These are phyloP conservation scores for Scleroderma citrinum DNA, from an alignment of 768 basidiomycete genomes.

Conservation along the genomic window DNA sequence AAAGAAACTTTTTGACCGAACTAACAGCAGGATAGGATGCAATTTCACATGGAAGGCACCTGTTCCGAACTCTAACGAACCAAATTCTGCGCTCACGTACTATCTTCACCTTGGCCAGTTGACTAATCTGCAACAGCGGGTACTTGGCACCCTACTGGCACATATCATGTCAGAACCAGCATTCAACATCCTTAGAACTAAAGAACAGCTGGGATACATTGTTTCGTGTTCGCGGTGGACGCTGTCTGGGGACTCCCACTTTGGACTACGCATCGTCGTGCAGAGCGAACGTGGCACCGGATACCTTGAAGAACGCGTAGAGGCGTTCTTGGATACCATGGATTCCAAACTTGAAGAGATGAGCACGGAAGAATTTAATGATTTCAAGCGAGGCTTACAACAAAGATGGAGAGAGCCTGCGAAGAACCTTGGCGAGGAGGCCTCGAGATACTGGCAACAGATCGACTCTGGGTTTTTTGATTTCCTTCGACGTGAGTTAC, in stretches of 20 bases:
- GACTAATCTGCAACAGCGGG: conserved; percentile 57
- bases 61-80: conserved; percentile 78
- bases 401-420: conserved; percentile 78
- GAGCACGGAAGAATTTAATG: conserved; percentile 63
- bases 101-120: conserved; percentile 74
- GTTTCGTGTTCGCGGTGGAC: conserved; percentile 59
- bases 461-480: conserved; percentile 80
- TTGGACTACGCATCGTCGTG: conserved; percentile 76
- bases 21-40: conserved; percentile 43
- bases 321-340: conserved; percentile 80
- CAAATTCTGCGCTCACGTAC: conserved; percentile 84
- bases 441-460: conserved; percentile 57
- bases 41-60: conserved; percentile 61
- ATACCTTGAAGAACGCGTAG: conserved; percentile 83
- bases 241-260: conserved; percentile 58
- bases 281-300: conserved; percentile 81
- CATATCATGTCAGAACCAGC: conserved; percentile 89
- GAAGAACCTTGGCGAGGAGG: conserved; percentile 87
- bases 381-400: conserved; percentile 73
- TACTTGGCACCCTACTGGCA: conserved; percentile 62
- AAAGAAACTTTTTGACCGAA: background rate
- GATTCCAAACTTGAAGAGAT: conserved; percentile 61
- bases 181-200: conserved; percentile 86
- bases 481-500: conserved; percentile 71
- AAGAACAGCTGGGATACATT: conserved; percentile 94